phyloP scores from a whole-genome alignment of 192 early-diverging fungal genomes.

The Gryganskiella cystojenkinii region DNA sequence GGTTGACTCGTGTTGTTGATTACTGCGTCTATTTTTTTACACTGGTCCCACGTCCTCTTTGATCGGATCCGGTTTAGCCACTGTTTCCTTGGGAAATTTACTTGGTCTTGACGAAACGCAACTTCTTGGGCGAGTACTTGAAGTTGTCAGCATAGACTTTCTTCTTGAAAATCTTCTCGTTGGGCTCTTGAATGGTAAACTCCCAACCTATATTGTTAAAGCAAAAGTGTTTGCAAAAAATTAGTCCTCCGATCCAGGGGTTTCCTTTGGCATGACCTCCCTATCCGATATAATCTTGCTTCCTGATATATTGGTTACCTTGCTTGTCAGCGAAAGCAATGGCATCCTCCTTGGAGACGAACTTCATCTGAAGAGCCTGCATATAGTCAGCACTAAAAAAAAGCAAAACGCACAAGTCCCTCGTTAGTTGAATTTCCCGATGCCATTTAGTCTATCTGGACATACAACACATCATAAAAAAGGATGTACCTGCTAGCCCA shows the following conservation, averaged over 20 bases:
- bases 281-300: no score
- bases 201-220: conserved; percentile 69
- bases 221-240: no score
- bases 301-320: no score
- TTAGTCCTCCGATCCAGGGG: no score
- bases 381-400: conserved; percentile 77
- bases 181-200: conserved; percentile 90
- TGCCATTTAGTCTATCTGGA: background rate
- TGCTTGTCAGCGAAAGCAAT: conserved; percentile 93
- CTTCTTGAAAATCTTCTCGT: conserved; percentile 74
- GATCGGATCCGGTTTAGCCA: no score
- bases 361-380: conserved; percentile 84
- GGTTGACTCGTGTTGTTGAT: no score
- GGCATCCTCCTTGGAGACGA: conserved; percentile 86
- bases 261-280: background rate
- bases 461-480: no score
- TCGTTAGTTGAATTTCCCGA: no score
- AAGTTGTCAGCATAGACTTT: conserved; percentile 94
- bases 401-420: no score
- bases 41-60: no score
- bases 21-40: no score
- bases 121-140: conserved; percentile 79
- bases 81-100: no score
- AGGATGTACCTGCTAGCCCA: conserved; percentile 78
- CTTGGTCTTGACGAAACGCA: conserved; percentile 85